Base-by-base conservation (phyloP, 371 early-diverging fungal species). In the Rhizomucor pusillus region DNA sequence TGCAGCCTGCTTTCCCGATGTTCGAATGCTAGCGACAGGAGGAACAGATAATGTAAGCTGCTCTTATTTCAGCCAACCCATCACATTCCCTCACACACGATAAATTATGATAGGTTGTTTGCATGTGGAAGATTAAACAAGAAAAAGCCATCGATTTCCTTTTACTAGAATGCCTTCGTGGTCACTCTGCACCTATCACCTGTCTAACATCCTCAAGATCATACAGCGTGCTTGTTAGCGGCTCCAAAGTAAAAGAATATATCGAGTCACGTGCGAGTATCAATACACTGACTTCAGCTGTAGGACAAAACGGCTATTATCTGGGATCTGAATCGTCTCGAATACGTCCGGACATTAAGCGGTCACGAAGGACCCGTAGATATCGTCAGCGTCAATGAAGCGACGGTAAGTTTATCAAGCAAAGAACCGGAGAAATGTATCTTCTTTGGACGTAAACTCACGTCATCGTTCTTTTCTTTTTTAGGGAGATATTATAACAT, bases 301-400 rank as follows among this genome's bases (percentile, higher is more conserved):
- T 57, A 88, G 77, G 90, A 89, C 65, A 80, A 80, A 59, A 79
- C 80, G 3, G 84, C 80, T 1, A 86, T 90, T 48, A 62, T 90
- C 7, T 90, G 90, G 90, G 90, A 90, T 59, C 59, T 88, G 51
- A 90, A 88, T 48, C 75, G 88, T 20, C 71, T 75, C 60, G 76
- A 81, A 44, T 89, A 88, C 61, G 79, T 88, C 3, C 75, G 84
- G 6, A 78, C 82, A 6, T 59, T 90, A 1, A 49, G 57, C 11
- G 75, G 78, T 5, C 85, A 88, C 53, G 86, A 86, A 25, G 75
- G 66, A 43, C 69, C 79, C 3, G 79, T 88, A 7, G 73, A 82
- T 6, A 65, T 73, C 22, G 75, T 85, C 6, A 64, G 75, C 1
- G 77, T 87, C 33, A 84, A 86, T 50, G 81, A 85, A 39, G 81